phyloP scores from a whole-genome alignment of 2,329 filamentous ascomycete species.

The Colletotrichum chrysophilum region DNA sequence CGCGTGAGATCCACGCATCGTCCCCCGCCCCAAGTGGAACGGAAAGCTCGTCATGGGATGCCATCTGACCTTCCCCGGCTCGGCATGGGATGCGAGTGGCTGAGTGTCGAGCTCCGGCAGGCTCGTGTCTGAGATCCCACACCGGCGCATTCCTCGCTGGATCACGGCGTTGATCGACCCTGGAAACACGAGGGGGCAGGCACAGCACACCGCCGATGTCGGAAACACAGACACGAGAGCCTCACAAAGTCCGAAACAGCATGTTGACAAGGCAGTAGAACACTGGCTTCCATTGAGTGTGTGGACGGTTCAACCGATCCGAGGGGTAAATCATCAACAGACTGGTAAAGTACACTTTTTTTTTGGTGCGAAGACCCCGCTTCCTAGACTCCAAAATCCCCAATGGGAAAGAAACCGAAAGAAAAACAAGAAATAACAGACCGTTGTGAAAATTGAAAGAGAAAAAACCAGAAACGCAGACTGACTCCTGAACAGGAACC shows the following conservation, averaged over 20 bases:
- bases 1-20: not conserved
- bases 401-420: not conserved
- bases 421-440: not conserved
- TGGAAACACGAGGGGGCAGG: not conserved
- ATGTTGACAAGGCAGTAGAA: not conserved
- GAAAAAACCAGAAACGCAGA: not conserved
- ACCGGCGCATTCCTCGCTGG: not conserved
- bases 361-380: not conserved
- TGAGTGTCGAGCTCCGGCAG: not conserved
- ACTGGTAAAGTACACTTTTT: not conserved
- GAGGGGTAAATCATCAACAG: not conserved
- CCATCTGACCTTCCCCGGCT: not conserved
- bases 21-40: not conserved
- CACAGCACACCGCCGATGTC: not conserved
- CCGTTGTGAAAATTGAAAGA: not conserved
- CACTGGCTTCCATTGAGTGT: not conserved
- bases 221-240: not conserved
- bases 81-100: not conserved
- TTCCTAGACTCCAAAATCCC: slow-evolving; percentile 1
- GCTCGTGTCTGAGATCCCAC: not conserved
- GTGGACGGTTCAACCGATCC: not conserved
- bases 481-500: not conserved
- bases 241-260: not conserved
- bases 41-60: not conserved
- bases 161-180: not conserved